Base-by-base conservation (phyloP, 2,329 filamentous ascomycete species). In the Cladophialophora bantiana region DNA sequence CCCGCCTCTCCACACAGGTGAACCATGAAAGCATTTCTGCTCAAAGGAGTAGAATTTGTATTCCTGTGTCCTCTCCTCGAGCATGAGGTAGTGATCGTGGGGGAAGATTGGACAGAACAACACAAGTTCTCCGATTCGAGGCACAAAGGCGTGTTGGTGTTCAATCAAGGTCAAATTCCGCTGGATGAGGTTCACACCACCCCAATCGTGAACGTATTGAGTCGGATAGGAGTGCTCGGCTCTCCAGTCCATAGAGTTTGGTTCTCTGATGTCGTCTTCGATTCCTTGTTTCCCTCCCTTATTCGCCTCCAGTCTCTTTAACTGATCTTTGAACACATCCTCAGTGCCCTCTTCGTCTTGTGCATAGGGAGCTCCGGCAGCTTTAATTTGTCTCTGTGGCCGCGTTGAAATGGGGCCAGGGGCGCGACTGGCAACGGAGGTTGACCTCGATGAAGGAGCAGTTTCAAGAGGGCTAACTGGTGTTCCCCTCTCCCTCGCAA, bases 101-200 rank as follows among this genome's bases (percentile, higher is more conserved):
- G 67, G 60, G 42, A 78, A 74, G n/a, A 73, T 66, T 1, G 73
- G 70, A 13, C 72, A 73, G 82, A 85, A 88, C 0, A 89, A 77
- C 0, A 89, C 85, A 2, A 88, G 73, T 66, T 89, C 87, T 1
- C 86, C 86, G 0, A 78, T 70, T 1, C 87, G 81, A 2, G 87
- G 86, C 0, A 84, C 71, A 73, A 84, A 88, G 2, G 82, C 78
- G 2, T 83, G 79, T 53, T 84, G 79, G 7, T 81, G 69, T 3
- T 75, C 74, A 15, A 83, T 73, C 7, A 78, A 78, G 4, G 78
- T 74, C 0, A 88, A 74, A 18, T 81, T 72, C 2, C 77, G 72
- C 0, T 77, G 74, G 0, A 87, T 75, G 4, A 76, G 73, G 3
- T 81, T 74, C 18, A 82, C 34, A 20, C 65, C 69, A 34, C 55